A percentile compares a stretch with the other conserved stretches of the same genome.
Conservation (phyloP, 108 stramenopile species). For the Asterionellopsis glacialis region DNA sequence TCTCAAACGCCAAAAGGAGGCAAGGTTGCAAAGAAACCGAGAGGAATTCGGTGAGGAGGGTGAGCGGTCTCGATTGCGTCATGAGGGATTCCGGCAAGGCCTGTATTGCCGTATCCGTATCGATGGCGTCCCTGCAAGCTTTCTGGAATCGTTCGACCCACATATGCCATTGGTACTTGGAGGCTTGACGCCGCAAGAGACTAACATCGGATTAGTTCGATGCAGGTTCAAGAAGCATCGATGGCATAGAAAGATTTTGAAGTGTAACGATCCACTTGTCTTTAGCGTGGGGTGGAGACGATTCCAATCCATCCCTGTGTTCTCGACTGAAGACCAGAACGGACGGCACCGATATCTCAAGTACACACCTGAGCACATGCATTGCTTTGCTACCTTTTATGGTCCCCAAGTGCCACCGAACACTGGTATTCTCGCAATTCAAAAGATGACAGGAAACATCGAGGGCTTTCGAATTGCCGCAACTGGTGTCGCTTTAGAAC, state of each 20-base stretch:
- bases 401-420: slow-evolving; percentile 94
- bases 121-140: slow-evolving; percentile 79
- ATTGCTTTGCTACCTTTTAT: slow-evolving; percentile 95
- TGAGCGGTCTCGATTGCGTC: slow-evolving; percentile 66
- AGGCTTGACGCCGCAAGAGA: slow-evolving; percentile 92
- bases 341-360: slow-evolving; percentile 68
- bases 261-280: slow-evolving; percentile 93
- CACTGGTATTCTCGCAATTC: slow-evolving; percentile 94
- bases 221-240: slow-evolving; percentile 96
- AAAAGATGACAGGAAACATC: slow-evolving; percentile 59
- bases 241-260: slow-evolving; percentile 92
- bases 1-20: slow-evolving; percentile 81
- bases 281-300: slow-evolving; percentile 97
- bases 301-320: slow-evolving; percentile 92
- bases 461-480: slow-evolving; percentile 92
- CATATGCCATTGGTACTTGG: slow-evolving; percentile 89
- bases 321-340: slow-evolving; percentile 76
- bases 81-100: slow-evolving; percentile 93
- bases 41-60: slow-evolving; percentile 91
- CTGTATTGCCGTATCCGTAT: slow-evolving; percentile 91
- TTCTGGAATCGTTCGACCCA: slow-evolving; percentile 77
- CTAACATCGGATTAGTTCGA: slow-evolving; percentile 76
- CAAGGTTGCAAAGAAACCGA: slow-evolving; percentile 66
- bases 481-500: slow-evolving; percentile 92
- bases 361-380: slow-evolving; percentile 99